Evolutionary conservation across 2,329 filamentous ascomycete species (phyloP).

Genomic region (Didymella sp.): DNA sequence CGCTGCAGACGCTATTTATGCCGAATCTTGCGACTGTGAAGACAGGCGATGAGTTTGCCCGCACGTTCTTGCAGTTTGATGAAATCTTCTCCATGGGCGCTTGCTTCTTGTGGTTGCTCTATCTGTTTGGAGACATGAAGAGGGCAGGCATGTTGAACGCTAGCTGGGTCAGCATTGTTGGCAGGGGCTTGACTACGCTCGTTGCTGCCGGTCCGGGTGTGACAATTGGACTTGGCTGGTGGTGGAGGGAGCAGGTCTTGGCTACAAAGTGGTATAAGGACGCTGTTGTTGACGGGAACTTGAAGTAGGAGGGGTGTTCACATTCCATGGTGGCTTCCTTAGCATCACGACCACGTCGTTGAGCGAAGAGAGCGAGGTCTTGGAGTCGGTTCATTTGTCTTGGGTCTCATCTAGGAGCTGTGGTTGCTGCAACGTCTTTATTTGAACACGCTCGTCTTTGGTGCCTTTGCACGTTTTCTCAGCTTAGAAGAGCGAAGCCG

Average conservation of each 20-base stretch:
- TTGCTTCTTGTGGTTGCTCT: constrained; percentile 22
- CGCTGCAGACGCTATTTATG: constrained; percentile 16
- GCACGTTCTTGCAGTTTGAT: constrained; percentile 25
- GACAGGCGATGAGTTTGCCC: constrained; percentile 20
- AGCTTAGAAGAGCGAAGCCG: too few species aligned
- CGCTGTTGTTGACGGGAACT: constrained; percentile 15
- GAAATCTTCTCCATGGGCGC: constrained; percentile 18
- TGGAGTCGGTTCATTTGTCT: too few species aligned
- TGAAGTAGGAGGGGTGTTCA: constrained; percentile 5
- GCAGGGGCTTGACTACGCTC: constrained; percentile 15
- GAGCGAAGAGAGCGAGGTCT: too few species aligned
- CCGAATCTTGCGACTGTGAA: constrained; percentile 8
- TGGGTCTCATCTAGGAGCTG: too few species aligned
- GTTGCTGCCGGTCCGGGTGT: constrained; percentile 14
- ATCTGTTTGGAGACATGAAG: constrained; percentile 24
- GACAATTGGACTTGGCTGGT: constrained; percentile 22
- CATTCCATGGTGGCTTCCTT: background rate
- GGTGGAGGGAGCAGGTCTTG: constrained; percentile 21
- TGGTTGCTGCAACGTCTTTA: too few species aligned
- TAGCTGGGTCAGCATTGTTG: constrained; percentile 19
- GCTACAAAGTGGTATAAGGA: constrained; percentile 23
- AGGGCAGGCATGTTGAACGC: constrained; percentile 20
- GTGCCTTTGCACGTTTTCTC: too few species aligned
- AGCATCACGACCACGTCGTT: too few species aligned
- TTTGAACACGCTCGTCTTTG: too few species aligned